These are phyloP conservation scores for Naegleria gruberi DNA, from an alignment of 208 protist genomes.

Conservation along the genomic window DNA sequence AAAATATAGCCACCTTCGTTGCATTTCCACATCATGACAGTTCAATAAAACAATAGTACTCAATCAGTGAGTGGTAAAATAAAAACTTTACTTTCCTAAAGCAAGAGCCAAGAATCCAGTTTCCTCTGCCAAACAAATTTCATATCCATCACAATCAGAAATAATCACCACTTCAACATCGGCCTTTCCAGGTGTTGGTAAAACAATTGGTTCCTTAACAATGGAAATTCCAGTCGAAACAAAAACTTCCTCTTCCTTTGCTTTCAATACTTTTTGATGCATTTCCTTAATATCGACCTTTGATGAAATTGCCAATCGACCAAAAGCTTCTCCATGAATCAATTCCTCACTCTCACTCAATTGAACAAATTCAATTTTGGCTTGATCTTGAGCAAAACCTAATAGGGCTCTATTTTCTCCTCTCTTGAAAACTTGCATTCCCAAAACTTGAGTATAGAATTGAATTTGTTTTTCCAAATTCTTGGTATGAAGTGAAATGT, in stretches of 20 bases:
- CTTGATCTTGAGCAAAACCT: neutral
- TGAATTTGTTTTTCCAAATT: neutral
- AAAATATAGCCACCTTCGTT: too few relatives aligned
- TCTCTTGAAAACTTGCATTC: neutral
- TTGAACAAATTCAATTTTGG: constrained; percentile 19
- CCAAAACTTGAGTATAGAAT: constrained; percentile 11
- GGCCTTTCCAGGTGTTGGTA: constrained; percentile 29
- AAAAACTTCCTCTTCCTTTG: neutral
- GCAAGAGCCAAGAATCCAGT: constrained; percentile 18
- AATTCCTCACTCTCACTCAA: neutral
- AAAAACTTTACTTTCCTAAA: neutral
- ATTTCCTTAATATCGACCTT: neutral
- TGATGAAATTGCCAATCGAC: constrained; percentile 28
- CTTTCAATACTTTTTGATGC: neutral
- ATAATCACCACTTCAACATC: constrained; percentile 34
- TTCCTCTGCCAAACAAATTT: constrained; percentile 36
- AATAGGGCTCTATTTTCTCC: neutral
- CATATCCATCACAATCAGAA: constrained; percentile 34
- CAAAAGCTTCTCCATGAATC: constrained; percentile 26
- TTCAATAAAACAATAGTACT: too few relatives aligned
- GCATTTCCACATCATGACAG: too few relatives aligned
- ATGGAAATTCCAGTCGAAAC: constrained; percentile 4
- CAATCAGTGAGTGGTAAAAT: too few relatives aligned
- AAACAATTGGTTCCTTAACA: constrained; percentile 5
- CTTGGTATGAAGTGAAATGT: constrained; percentile 11